phyloP scores from a whole-genome alignment of 768 basidiomycete genomes.

The Leccinellum albellum region DNA sequence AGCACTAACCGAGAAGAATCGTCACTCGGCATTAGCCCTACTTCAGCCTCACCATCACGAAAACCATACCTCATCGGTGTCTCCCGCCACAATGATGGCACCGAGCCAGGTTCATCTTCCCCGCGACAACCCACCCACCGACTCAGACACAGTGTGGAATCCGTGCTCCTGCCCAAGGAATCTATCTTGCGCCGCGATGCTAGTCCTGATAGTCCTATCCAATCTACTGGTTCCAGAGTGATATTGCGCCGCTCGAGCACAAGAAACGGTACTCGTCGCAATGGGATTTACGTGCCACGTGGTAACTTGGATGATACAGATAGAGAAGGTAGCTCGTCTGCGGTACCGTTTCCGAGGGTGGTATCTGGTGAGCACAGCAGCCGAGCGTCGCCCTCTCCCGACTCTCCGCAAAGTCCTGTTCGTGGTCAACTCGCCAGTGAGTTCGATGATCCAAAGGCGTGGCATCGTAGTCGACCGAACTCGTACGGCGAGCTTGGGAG shows the following conservation, averaged over 20 bases:
- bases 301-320: conserved; percentile 34
- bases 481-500: conserved; percentile 68
- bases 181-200: conserved; percentile 45
- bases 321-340: conserved; percentile 34
- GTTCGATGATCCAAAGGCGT: conserved; percentile 51
- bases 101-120: conserved; percentile 36
- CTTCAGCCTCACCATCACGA: conserved; percentile 47
- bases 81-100: conserved; percentile 43
- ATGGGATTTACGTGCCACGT: conserved; percentile 45
- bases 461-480: conserved; percentile 55
- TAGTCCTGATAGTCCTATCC: conserved; percentile 52
- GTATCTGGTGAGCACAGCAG: conserved; percentile 48
- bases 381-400: conserved; percentile 36
- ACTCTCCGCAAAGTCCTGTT: conserved; percentile 27
- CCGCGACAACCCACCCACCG: conserved; percentile 60
- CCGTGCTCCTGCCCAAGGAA: conserved; percentile 48
- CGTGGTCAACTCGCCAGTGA: conserved; percentile 71
- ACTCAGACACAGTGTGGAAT: conserved; percentile 61
- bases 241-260: conserved; percentile 58
- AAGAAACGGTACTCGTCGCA: conserved; percentile 44
- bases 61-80: conserved; percentile 54
- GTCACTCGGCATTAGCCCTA: conserved; percentile 25
- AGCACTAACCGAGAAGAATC: conserved; percentile 21
- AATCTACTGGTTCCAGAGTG: conserved; percentile 39
- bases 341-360: conserved; percentile 65